Conservation (phyloP, 2,329 filamentous ascomycete species). For the Sporothrix humicola region DNA sequence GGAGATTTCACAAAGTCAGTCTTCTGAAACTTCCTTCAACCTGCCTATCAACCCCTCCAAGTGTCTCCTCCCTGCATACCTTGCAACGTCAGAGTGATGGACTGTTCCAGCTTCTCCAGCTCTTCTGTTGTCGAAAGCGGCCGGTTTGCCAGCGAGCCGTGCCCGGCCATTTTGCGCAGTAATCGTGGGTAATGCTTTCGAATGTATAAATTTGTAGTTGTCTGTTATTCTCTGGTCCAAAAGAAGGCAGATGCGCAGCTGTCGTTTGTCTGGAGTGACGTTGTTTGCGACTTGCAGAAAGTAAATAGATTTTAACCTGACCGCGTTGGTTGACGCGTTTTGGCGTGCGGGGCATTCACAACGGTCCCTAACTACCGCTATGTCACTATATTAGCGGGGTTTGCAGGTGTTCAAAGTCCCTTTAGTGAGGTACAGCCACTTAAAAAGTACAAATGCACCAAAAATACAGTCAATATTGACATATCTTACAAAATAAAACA, state of each 20-base stretch:
- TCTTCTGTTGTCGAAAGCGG: constrained; percentile 87
- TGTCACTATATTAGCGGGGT: not conserved
- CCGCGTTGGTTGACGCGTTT: constrained; percentile 31
- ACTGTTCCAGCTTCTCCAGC: constrained; percentile 93
- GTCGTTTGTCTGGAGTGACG: not conserved
- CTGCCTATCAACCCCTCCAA: not conserved
- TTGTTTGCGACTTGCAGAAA: not conserved
- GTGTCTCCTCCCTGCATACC: constrained; percentile 53
- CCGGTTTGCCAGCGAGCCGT: constrained; percentile 53
- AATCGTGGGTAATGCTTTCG: not conserved
- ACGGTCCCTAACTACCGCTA: constrained; percentile 6
- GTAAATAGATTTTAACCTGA: constrained; percentile 23
- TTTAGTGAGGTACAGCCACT: not conserved
- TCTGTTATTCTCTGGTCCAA: too few relatives aligned
- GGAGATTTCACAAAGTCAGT: constrained; percentile 29
- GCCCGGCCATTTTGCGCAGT: constrained; percentile 55
- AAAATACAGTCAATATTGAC: not conserved
- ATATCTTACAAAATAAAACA: not conserved
- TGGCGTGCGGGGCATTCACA: constrained; percentile 27
- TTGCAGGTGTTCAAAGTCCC: not conserved
- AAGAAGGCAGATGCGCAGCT: not conserved
- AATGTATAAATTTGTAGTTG: not conserved
- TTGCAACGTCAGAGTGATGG: constrained; percentile 94
- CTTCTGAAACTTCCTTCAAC: not conserved
- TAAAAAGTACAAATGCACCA: too few relatives aligned